Evolutionary conservation across 2,329 filamentous ascomycete genomes (phyloP).

Genomic region (Pseudomassariella vexata): DNA sequence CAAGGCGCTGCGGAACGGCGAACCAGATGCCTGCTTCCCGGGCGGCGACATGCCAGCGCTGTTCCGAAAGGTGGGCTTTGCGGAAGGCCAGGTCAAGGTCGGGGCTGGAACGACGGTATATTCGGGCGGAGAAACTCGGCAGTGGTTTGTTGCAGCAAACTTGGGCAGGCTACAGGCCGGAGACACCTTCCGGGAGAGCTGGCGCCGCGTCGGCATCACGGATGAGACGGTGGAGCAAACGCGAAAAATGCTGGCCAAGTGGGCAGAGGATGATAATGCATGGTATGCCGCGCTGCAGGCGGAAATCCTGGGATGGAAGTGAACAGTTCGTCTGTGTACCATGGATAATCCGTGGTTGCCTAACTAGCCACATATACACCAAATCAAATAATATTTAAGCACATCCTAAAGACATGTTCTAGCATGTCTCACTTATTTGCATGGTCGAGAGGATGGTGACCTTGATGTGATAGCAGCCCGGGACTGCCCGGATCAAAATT

Average conservation of each 20-base stretch:
- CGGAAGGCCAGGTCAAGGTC: slow-evolving; percentile 19
- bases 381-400: no score
- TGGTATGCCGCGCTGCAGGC: slow-evolving; percentile 28
- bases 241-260: slow-evolving; percentile 20
- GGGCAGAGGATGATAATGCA: slow-evolving; percentile 30
- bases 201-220: slow-evolving; percentile 27
- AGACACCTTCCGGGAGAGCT: slow-evolving; percentile 27
- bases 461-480: no score
- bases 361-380: no score
- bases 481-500: no score
- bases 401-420: no score
- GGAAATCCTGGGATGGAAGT: slow-evolving; percentile 36
- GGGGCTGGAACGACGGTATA: slow-evolving; percentile 23
- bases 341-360: no score
- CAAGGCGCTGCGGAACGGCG: slow-evolving; percentile 14
- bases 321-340: no score
- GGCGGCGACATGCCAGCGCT: slow-evolving; percentile 23
- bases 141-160: slow-evolving; percentile 20
- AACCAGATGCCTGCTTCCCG: slow-evolving; percentile 6
- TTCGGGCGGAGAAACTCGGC: slow-evolving; percentile 17
- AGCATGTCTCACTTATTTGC: no score
- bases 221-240: slow-evolving; percentile 29
- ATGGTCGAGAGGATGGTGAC: no score
- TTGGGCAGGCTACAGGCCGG: slow-evolving; percentile 18
- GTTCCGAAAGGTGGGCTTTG: slow-evolving; percentile 24